Evolutionary conservation across 805 yeast species (phyloP).

Genomic region (Monosporozyma yasuniensis): DNA sequence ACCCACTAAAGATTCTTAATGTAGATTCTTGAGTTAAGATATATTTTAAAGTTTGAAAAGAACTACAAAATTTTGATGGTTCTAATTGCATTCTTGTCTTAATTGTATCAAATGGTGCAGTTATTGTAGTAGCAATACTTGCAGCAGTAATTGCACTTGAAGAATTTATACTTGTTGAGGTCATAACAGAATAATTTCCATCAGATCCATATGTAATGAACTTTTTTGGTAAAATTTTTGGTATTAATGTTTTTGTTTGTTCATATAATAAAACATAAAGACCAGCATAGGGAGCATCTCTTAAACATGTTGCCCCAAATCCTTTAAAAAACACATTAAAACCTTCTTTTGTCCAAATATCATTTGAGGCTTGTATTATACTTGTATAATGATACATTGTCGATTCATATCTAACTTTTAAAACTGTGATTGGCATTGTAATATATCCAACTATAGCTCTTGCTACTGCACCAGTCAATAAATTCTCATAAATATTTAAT

Average conservation of each 20-base stretch:
- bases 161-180: conserved; percentile 56
- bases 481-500: conserved; percentile 58
- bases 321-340: conserved; percentile 75
- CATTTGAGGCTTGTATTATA: conserved; percentile 47
- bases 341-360: conserved; percentile 47
- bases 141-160: conserved; percentile 76
- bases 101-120: conserved; percentile 92
- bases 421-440: conserved; percentile 90
- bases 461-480: conserved; percentile 67
- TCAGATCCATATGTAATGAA: conserved; percentile 8
- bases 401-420: conserved; percentile 86
- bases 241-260: conserved; percentile 50
- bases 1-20: conserved; percentile 66
- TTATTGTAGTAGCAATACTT: conserved; percentile 65
- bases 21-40: conserved; percentile 41
- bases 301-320: conserved; percentile 70
- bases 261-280: conserved; percentile 82
- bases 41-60: conserved; percentile 32
- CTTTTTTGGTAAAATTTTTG: conserved; percentile 30
- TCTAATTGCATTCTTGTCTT: conserved; percentile 84
- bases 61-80: conserved; percentile 38
- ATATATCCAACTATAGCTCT: conserved; percentile 75
- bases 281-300: conserved; percentile 98
- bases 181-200: conserved; percentile 27
- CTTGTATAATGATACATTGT: conserved; percentile 62